Evolutionary conservation across 331 rosid species (phyloP).

Genomic region (Erythrophleum ivorense): DNA sequence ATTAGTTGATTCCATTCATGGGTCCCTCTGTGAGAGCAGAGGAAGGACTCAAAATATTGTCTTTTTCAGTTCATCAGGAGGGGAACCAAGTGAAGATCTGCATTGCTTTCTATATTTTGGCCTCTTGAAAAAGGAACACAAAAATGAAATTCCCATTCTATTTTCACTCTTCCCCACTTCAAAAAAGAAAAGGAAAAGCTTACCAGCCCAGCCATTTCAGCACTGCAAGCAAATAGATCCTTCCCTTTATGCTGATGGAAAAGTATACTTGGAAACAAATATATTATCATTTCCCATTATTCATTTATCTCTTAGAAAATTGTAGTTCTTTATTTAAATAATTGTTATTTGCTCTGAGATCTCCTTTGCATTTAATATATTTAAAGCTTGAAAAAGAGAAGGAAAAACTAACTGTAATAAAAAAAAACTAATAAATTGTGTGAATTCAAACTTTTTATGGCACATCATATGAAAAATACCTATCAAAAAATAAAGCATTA

Average conservation of each 20-base stretch:
- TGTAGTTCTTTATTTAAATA: neutral
- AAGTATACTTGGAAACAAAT: constrained; percentile 27
- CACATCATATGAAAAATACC: no score
- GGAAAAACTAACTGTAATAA: neutral
- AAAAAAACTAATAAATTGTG: no score
- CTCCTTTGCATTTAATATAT: no score
- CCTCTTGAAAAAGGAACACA: neutral
- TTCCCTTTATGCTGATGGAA: constrained; percentile 39
- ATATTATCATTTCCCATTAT: constrained; percentile 17
- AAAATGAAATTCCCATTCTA: constrained; percentile 17
- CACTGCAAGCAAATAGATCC: constrained; percentile 40
- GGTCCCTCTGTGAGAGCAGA: constrained; percentile 42
- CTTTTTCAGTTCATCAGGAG: constrained; percentile 51
- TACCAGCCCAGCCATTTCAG: constrained; percentile 33
- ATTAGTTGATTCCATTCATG: constrained; percentile 45
- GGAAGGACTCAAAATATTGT: constrained; percentile 51
- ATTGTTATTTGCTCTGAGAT: neutral
- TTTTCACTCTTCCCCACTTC: neutral
- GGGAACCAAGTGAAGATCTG: constrained; percentile 47
- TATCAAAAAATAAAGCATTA: no score
- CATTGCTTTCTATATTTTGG: constrained; percentile 33
- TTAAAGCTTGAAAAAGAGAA: neutral
- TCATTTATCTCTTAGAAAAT: neutral
- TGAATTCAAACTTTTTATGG: no score
- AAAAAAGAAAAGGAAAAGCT: neutral